Conservation (phyloP, 495 filamentous ascomycete species). For the Hypoxylon subgilvum region DNA sequence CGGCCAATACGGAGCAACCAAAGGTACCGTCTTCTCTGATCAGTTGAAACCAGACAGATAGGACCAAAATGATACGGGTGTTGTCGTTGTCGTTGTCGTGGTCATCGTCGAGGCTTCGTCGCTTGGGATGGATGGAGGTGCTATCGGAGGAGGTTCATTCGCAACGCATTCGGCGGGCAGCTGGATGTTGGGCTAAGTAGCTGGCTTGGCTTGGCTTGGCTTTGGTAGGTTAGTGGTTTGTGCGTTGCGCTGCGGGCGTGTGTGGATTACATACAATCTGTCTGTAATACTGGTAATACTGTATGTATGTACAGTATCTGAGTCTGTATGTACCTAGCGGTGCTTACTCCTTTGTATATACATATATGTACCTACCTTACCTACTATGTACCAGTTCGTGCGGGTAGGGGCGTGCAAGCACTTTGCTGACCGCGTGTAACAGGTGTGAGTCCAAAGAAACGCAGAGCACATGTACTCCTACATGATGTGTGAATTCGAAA, state of each 20-base stretch:
- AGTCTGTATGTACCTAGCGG: neutral
- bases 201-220: too few relatives aligned
- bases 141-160: slow-evolving; percentile 37
- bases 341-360: too few relatives aligned
- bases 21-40: neutral
- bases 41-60: slow-evolving; percentile 3
- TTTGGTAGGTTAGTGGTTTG: slow-evolving; percentile 18
- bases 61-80: slow-evolving; percentile 1
- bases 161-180: slow-evolving; percentile 29
- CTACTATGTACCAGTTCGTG: slow-evolving; percentile 23
- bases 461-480: slow-evolving; percentile 1
- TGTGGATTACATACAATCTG: too few relatives aligned
- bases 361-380: neutral
- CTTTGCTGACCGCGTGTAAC: slow-evolving; percentile 10
- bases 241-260: slow-evolving; percentile 4
- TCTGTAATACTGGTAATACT: too few relatives aligned
- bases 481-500: slow-evolving; percentile 17
- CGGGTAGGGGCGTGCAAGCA: slow-evolving; percentile 8
- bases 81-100: slow-evolving; percentile 1
- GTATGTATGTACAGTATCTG: neutral
- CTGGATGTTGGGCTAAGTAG: slow-evolving; percentile 34
- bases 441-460: neutral
- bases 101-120: slow-evolving; percentile 11
- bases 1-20: neutral
- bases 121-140: slow-evolving; percentile 24